Conservation (phyloP, 2,329 filamentous ascomycete species). For the Alternaria novae-zelandiae region DNA sequence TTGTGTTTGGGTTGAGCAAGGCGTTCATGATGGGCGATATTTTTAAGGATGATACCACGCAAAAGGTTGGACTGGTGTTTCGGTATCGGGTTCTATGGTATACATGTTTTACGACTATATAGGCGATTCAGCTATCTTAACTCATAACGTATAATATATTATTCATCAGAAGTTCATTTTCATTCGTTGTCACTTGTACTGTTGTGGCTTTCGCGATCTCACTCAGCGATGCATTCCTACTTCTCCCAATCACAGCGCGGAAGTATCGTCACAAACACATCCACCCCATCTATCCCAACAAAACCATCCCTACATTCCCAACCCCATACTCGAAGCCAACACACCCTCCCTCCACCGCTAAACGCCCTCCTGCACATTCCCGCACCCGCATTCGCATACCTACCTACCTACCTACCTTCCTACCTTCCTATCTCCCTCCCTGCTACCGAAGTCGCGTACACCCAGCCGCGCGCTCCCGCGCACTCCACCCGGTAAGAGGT, state of each 20-base stretch:
- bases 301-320: background rate
- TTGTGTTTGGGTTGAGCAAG: background rate
- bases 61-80: background rate
- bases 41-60: background rate
- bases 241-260: background rate
- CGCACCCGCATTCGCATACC: background rate
- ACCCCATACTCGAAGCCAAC: background rate
- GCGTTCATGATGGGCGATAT: background rate
- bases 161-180: background rate
- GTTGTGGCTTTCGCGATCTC: background rate
- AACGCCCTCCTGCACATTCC: constrained; percentile 7
- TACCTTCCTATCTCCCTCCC: background rate
- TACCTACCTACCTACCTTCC: constrained; percentile 3
- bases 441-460: background rate
- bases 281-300: background rate
- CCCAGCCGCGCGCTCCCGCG: background rate
- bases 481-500: background rate
- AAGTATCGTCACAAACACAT: background rate
- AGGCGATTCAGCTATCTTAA: background rate
- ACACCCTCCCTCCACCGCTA: constrained; percentile 2
- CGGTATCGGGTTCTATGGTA: background rate
- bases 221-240: background rate
- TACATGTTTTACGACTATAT: background rate
- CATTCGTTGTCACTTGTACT: background rate
- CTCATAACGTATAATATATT: background rate